phyloP scores from a whole-genome alignment of 169 alveolate species.

The Cytauxzoon felis region DNA sequence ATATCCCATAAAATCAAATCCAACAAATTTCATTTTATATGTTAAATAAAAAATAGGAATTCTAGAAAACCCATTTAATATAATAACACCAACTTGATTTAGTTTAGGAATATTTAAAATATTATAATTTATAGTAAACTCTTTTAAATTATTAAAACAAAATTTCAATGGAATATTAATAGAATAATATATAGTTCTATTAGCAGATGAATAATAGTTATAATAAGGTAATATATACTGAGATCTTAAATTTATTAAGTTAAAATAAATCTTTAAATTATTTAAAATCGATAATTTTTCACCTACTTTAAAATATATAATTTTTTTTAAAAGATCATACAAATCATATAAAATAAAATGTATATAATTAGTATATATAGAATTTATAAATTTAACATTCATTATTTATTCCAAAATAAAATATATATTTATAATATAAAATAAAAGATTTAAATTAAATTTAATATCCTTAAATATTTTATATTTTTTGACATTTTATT shows the following conservation, averaged over 20 bases:
- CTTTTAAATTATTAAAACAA: conserved; percentile 67
- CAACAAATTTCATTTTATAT: conserved; percentile 1
- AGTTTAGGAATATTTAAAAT: conserved; percentile 77
- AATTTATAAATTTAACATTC: conserved; percentile 77
- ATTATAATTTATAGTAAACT: conserved; percentile 75
- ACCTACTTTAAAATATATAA: conserved; percentile 78
- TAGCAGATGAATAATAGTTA: conserved; percentile 71
- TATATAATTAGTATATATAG: conserved; percentile 74
- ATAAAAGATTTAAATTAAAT: conserved; percentile 80
- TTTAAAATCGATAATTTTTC: conserved; percentile 66
- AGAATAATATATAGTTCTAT: conserved; percentile 75
- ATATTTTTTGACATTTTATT: conserved; percentile 62
- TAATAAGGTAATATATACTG: conserved; percentile 80
- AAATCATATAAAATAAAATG: conserved; percentile 64
- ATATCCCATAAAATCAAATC: conserved; percentile 7
- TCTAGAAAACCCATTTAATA: conserved; percentile 74
- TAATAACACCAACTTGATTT: conserved; percentile 67
- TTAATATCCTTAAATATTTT: conserved; percentile 73
- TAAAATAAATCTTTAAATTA: conserved; percentile 80
- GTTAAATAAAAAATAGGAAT: conserved; percentile 51
- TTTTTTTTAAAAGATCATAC: conserved; percentile 69
- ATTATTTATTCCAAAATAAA: too few species aligned
- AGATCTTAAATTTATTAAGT: conserved; percentile 73
- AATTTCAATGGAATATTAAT: conserved; percentile 82
- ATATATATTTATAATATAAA: too few species aligned